Conservation (phyloP, 495 filamentous ascomycete genomes). For the Darksidea phi region DNA sequence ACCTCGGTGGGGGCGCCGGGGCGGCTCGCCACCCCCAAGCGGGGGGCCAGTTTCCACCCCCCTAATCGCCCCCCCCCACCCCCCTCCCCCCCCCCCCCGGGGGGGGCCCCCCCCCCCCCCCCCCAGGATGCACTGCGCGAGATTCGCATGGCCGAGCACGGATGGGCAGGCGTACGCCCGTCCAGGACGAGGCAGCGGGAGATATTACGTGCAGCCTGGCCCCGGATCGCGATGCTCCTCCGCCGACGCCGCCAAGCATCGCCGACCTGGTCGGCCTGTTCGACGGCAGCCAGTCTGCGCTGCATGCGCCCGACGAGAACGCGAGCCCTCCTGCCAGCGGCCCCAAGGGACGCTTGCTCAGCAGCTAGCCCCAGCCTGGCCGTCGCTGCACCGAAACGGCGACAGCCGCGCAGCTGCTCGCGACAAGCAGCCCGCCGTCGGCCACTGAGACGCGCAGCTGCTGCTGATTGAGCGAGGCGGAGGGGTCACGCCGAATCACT, state of each 20-base stretch:
- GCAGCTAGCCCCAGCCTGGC: background rate
- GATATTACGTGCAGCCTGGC: slow-evolving; percentile 17
- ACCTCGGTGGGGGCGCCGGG: too few relatives aligned
- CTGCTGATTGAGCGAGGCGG: slow-evolving; percentile 30
- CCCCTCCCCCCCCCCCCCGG: too few relatives aligned
- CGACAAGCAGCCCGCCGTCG: slow-evolving; percentile 15
- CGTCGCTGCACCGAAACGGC: slow-evolving; percentile 26
- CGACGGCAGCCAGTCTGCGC: background rate
- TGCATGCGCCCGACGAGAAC: background rate
- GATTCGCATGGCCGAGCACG: background rate
- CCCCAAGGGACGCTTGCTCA: background rate
- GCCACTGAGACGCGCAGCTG: slow-evolving; percentile 17
- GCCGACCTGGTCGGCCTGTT: too few relatives aligned
- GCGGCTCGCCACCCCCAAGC: too few relatives aligned
- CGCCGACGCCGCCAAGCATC: slow-evolving; percentile 4
- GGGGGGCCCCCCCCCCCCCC: background rate
- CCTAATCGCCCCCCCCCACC: too few relatives aligned
- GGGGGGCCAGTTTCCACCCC: too few relatives aligned
- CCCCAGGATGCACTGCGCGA: background rate
- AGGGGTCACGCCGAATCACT: slow-evolving; percentile 27
- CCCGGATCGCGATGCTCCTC: slow-evolving; percentile 18
- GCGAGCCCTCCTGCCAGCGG: background rate
- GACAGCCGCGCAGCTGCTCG: slow-evolving; percentile 20
- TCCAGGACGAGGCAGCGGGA: background rate
- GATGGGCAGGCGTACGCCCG: background rate